Percentiles rank a stretch among this genome's conserved stretches.
phyloP scores from a whole-genome alignment of 139 green algal species.

The Pleodorina starrii region DNA sequence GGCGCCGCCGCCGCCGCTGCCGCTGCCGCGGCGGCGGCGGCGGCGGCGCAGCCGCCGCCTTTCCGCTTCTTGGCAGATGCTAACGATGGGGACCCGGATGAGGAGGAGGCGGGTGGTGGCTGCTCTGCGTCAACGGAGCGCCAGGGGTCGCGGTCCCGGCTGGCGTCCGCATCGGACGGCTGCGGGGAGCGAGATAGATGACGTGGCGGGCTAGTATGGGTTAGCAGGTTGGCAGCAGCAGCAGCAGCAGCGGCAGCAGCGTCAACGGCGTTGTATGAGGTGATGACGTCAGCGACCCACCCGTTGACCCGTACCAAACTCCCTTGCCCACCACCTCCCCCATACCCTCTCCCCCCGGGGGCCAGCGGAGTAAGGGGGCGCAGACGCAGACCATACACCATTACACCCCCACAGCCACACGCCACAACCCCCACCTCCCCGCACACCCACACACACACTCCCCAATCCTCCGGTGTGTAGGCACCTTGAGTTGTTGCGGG shows the following conservation, averaged over 20 bases:
- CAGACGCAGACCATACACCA: too few species aligned
- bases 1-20: neutral
- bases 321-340: neutral
- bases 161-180: slow-evolving; percentile 26
- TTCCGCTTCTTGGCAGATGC: neutral
- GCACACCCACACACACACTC: too few species aligned
- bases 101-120: neutral
- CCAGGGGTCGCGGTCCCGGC: slow-evolving; percentile 66
- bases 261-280: neutral
- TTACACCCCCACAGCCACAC: neutral
- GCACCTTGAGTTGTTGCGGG: slow-evolving; percentile 56
- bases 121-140: slow-evolving; percentile 41
- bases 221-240: too few species aligned
- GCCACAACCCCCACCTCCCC: neutral
- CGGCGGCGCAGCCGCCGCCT: slow-evolving; percentile 2
- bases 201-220: too few species aligned
- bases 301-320: neutral
- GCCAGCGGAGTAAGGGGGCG: too few species aligned
- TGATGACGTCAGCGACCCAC: too few species aligned
- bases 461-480: too few species aligned
- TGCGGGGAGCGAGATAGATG: too few species aligned
- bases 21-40: neutral
- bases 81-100: neutral
- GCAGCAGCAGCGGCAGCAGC: neutral
- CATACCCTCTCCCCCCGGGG: neutral